These are phyloP conservation scores for Hypoxylon rickii DNA, from an alignment of 495 filamentous ascomycete species.

Conservation along the genomic window DNA sequence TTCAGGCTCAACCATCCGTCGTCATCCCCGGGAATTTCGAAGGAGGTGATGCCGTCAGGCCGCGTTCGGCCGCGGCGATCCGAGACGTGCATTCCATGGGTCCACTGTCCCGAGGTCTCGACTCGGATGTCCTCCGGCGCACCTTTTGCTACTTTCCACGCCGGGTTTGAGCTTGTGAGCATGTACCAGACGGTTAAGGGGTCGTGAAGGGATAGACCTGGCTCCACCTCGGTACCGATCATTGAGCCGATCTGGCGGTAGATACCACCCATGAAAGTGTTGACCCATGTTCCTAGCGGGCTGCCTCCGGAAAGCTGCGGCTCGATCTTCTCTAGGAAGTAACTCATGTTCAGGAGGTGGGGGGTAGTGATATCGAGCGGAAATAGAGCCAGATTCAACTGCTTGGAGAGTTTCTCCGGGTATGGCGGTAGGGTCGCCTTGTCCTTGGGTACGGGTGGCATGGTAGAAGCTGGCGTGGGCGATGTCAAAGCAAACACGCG, in stretches of 20 bases:
- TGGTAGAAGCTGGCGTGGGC: constrained; percentile 65
- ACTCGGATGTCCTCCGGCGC: constrained; percentile 76
- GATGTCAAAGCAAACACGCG: constrained; percentile 90
- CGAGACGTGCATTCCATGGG: constrained; percentile 83
- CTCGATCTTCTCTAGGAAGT: constrained; percentile 61
- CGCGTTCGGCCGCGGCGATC: constrained; percentile 70
- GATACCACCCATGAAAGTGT: constrained; percentile 74
- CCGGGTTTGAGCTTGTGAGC: constrained; percentile 58
- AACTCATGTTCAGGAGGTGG: constrained; percentile 66
- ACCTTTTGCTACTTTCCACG: constrained; percentile 51
- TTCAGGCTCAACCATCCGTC: constrained; percentile 71
- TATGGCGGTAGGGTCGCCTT: constrained; percentile 62
- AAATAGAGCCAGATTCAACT: constrained; percentile 77
- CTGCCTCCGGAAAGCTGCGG: constrained; percentile 58
- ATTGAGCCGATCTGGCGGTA: constrained; percentile 75
- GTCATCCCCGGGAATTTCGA: constrained; percentile 63
- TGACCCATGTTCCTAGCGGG: constrained; percentile 82
- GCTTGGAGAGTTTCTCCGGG: constrained; percentile 64
- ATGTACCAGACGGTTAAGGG: constrained; percentile 89
- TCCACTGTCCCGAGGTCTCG: constrained; percentile 92
- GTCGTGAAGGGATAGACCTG: constrained; percentile 79
- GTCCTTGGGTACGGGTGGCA: constrained; percentile 63
- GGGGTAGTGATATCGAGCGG: constrained; percentile 86
- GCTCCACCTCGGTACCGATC: constrained; percentile 56
- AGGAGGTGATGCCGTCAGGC: constrained; percentile 57